Base-by-base conservation (phyloP, 2,329 filamentous ascomycete species). In the Penicillium sp. region DNA sequence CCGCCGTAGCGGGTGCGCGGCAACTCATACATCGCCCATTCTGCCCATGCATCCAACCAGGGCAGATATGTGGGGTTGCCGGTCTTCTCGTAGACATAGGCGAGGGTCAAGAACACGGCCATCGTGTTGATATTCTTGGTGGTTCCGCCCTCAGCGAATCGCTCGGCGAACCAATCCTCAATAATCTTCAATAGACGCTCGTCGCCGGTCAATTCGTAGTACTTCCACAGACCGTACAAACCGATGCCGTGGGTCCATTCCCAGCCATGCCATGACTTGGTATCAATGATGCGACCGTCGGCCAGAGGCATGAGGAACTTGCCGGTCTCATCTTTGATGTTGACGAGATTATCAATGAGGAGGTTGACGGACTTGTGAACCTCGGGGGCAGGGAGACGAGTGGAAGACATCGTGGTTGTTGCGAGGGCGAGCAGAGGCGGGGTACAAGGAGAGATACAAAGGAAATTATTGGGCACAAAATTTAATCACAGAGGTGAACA, bases 111-210 rank as follows among this genome's bases (percentile, higher is more conserved):
- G 73, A 93, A 90, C 0, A 87, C 87, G 12, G 88, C 87, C 89
- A 93, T 92, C 15, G 90, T 92, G 79, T 92, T 92, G 82, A 92
- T 92, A 74, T 93, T 93, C 74, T 93, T 93, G 41, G 89, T 91
- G 3, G 90, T 93, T 70, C 82, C 87, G 20, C 89, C 88, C 57
- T 87, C 86, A 0, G 82, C 82, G 62, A 92, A 88, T 8, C 90
- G 86, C 50, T 82, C 83, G 6, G 80, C 78, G 76, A 91, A 93
- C 90, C 90, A 94, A 58, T 84, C 82, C 69, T 90, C 83, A 67
- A 93, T 91, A 62, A 89, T 87, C 61, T 81, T 75, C 20, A 92
- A 82, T 56, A 85, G 84, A 34, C 79, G 75, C 1, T 79, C 73
- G 34, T 88, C 85, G 49, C 86, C 87, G 0, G 88, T 91, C 65